Conservation (phyloP, 108 stramenopile species). For the Pseudonitzschia multiseries region DNA sequence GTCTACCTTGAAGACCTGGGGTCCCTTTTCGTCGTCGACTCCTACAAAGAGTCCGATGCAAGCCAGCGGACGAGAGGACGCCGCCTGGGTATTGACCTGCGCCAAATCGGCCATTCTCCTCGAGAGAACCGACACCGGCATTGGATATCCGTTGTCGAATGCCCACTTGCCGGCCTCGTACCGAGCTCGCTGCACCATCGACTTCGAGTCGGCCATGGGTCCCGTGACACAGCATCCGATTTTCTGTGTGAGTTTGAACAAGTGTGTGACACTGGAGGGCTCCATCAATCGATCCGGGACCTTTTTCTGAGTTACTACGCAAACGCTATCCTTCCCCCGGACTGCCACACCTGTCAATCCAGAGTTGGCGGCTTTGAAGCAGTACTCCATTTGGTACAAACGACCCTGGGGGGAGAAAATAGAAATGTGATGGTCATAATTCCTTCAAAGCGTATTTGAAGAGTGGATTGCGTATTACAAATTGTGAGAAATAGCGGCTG, state of each 20-base stretch:
- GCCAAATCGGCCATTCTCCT: conserved; percentile 96
- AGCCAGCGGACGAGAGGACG: conserved; percentile 91
- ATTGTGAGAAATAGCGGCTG: neutral
- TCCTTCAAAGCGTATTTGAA: conserved; percentile 36
- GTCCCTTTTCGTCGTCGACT: conserved; percentile 97
- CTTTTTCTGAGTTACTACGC: conserved; percentile 98
- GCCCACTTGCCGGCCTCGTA: conserved; percentile 95
- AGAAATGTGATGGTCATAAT: conserved; percentile 96
- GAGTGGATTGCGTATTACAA: neutral
- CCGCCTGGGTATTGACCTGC: conserved; percentile 97
- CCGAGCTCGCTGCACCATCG: conserved; percentile 88
- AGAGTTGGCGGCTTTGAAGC: conserved; percentile 95
- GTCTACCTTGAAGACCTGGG: conserved; percentile 96
- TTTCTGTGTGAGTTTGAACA: conserved; percentile 86
- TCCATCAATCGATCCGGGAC: conserved; percentile 95
- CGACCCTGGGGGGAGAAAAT: conserved; percentile 99
- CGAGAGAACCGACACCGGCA: conserved; percentile 89
- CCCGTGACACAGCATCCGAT: conserved; percentile 95
- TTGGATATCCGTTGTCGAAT: conserved; percentile 94
- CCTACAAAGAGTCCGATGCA: conserved; percentile 87
- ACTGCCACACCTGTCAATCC: conserved; percentile 96
- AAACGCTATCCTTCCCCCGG: conserved; percentile 84
- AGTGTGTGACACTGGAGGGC: conserved; percentile 83
- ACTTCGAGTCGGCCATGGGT: conserved; percentile 82
- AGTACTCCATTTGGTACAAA: conserved; percentile 99